Evolutionary conservation across 805 yeast genomes (phyloP), one percentile per base, ranked within the genome.

Genomic region (Nakazawaea sp.): DNA sequence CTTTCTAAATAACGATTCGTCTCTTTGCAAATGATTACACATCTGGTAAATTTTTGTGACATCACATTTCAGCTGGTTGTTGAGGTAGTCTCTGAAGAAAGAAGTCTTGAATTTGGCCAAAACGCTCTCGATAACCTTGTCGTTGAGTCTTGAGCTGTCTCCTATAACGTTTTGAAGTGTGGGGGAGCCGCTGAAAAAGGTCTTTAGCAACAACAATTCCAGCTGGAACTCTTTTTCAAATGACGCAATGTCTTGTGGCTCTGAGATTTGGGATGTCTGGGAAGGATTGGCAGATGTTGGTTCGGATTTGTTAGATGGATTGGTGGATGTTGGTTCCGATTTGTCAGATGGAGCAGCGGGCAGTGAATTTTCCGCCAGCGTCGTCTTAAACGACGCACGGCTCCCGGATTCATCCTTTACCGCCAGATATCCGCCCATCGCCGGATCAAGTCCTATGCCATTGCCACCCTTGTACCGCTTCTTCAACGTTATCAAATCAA

Each of bases 401-500:
- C 25, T 7, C 9, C 33, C 10, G 33, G 6, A 6, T n/a, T n/a
- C n/a, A n/a, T n/a, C n/a, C n/a, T n/a, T n/a, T n/a, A n/a, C n/a
- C n/a, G n/a, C n/a, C n/a, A n/a, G n/a, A n/a, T n/a, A n/a, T n/a
- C n/a, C n/a, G n/a, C n/a, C n/a, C n/a, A n/a, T n/a, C n/a, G n/a
- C n/a, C n/a, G n/a, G n/a, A n/a, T n/a, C n/a, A n/a, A n/a, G n/a
- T n/a, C n/a, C n/a, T n/a, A n/a, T n/a, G n/a, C n/a, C n/a, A n/a
- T n/a, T n/a, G n/a, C n/a, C n/a, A 5, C 10, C 13, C 27, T 30
- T 39, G 20, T 15, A 17, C 24, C 18, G 15, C 34, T 27, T 33
- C 13, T 34, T 15, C 31, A 39, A 26, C 5, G 38, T 39, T n/a
- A 34, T 30, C 13, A 34, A 19, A 30, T 39, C 42, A 31, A 34